phyloP scores from a whole-genome alignment of 768 basidiomycete species.

The Naganishia vaughanmartiniae region DNA sequence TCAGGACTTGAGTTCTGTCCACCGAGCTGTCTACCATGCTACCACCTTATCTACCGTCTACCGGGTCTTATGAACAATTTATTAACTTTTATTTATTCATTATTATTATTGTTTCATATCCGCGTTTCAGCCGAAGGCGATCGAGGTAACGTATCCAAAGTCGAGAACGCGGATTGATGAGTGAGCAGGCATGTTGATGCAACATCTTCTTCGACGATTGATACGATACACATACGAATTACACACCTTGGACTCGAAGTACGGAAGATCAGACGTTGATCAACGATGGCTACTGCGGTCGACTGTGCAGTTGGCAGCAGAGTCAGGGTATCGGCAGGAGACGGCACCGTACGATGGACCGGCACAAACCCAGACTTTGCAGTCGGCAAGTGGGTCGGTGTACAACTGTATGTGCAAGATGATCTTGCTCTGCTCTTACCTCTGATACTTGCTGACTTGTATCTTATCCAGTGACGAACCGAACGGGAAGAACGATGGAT shows the following conservation, averaged over 20 bases:
- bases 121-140: conserved; percentile 17
- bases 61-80: no score
- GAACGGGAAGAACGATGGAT: conserved; percentile 94
- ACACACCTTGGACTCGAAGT: no score
- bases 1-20: no score
- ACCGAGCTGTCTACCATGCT: no score
- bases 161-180: neutral
- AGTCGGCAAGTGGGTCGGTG: conserved; percentile 89
- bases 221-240: no score
- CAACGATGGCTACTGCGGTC: conserved; percentile 41
- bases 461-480: conserved; percentile 46
- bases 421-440: neutral
- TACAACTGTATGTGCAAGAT: conserved; percentile 64
- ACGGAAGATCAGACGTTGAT: neutral
- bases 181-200: neutral
- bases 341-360: conserved; percentile 79
- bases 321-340: conserved; percentile 75
- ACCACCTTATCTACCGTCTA: no score
- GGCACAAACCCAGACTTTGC: conserved; percentile 76
- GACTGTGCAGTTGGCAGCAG: conserved; percentile 63
- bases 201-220: neutral
- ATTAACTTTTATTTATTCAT: no score
- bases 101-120: conserved; percentile 2
- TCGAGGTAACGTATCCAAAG: neutral
- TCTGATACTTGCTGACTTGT: conserved; percentile 49